Evolutionary conservation across 73 alveolate species (phyloP).

Genomic region (Paramecium pentaurelia): DNA sequence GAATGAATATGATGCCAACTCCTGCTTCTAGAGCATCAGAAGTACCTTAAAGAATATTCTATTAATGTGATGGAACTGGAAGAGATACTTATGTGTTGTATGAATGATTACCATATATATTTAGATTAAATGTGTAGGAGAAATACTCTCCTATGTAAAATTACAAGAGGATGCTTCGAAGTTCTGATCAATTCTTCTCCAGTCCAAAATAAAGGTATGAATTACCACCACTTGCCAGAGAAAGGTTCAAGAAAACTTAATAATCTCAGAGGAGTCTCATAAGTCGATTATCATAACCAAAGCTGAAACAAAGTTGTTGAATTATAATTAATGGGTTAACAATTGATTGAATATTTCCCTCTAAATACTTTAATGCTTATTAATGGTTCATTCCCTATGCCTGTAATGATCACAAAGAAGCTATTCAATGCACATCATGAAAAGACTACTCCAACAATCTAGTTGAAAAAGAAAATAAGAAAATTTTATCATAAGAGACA

Average conservation of each 20-base stretch:
- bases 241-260: not conserved
- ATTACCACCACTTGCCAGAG: slow-evolving; percentile 19
- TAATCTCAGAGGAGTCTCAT: not conserved
- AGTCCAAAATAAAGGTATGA: not conserved
- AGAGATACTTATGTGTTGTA: slow-evolving; percentile 39
- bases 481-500: slow-evolving; percentile 63
- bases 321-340: not conserved
- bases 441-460: not conserved
- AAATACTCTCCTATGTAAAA: not conserved
- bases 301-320: slow-evolving; percentile 4
- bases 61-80: slow-evolving; percentile 42
- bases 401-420: not conserved
- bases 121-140: slow-evolving; percentile 32
- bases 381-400: not conserved
- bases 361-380: not conserved
- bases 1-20: slow-evolving; percentile 37
- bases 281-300: not conserved
- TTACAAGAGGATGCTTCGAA: slow-evolving; percentile 1
- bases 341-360: not conserved
- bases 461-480: slow-evolving; percentile 1
- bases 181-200: not conserved
- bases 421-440: not conserved
- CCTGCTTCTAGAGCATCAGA: not conserved
- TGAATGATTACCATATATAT: not conserved
- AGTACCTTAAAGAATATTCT: not conserved